Evolutionary conservation across 441 rosid species (phyloP).

Genomic region (Hura crepitans): DNA sequence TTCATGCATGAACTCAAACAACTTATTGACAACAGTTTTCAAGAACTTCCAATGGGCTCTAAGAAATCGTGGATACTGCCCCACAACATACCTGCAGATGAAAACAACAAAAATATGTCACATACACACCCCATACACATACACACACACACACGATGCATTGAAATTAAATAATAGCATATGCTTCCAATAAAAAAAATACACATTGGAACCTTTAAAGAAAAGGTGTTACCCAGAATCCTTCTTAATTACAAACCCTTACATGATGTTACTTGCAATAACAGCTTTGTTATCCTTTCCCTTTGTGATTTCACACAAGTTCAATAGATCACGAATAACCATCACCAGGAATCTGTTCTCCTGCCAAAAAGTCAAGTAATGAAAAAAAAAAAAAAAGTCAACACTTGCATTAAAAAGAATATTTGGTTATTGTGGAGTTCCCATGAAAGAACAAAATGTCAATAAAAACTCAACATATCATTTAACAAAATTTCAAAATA

Average conservation of each 20-base stretch:
- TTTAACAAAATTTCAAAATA: too few species aligned
- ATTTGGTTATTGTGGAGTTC: neutral
- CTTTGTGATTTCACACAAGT: conserved; percentile 95
- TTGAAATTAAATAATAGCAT: neutral
- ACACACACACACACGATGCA: too few species aligned
- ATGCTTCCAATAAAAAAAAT: neutral
- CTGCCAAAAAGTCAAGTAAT: conserved; percentile 39
- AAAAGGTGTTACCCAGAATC: neutral
- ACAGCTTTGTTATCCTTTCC: conserved; percentile 99
- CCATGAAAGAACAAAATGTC: neutral
- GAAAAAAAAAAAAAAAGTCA: conserved; percentile 12
- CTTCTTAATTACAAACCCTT: conserved; percentile 34
- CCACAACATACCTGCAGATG: conserved; percentile 91
- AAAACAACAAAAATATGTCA: neutral
- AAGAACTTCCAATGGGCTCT: conserved; percentile 99
- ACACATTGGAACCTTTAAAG: too few species aligned
- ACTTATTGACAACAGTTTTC: conserved; percentile 97
- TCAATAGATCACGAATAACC: conserved; percentile 97
- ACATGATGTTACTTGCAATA: conserved; percentile 99
- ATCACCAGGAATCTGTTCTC: conserved; percentile 98
- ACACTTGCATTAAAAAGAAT: neutral
- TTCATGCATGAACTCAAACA: conserved; percentile 99
- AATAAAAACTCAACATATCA: neutral
- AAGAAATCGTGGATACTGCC: conserved; percentile 98
- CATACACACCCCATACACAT: neutral